phyloP scores from a whole-genome alignment of 176 grass and related monocot species.

The Oryza glumipatula region DNA sequence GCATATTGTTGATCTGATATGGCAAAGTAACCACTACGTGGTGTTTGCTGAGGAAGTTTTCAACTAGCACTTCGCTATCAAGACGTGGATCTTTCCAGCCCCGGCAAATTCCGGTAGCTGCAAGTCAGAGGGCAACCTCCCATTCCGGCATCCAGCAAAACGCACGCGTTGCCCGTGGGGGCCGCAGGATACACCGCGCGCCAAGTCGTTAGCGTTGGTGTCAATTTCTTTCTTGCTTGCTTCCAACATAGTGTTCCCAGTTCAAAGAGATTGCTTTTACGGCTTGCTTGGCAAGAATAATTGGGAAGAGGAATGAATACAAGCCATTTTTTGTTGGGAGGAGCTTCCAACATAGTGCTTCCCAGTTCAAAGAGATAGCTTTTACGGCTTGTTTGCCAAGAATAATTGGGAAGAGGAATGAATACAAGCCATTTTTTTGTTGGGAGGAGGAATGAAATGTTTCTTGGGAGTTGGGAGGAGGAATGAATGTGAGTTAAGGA shows the following conservation, averaged over 20 bases:
- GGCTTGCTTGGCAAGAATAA: neutral
- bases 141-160: neutral
- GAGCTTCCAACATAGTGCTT: no score
- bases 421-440: neutral
- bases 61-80: conserved; percentile 22
- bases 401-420: neutral
- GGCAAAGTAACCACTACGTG: neutral
- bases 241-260: neutral
- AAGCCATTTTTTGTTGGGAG: no score
- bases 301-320: neutral
- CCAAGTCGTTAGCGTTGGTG: neutral
- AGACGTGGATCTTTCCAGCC: conserved; percentile 9
- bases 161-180: neutral
- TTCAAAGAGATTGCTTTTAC: neutral
- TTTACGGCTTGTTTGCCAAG: no score
- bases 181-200: neutral
- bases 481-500: neutral
- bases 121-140: neutral
- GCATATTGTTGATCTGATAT: neutral
- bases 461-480: no score
- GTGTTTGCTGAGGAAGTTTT: conserved; percentile 30
- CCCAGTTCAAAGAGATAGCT: no score
- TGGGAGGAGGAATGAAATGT: neutral
- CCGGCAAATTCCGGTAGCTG: neutral
- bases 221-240: neutral